Percentiles rank a stretch among this genome's conserved stretches.
These are phyloP conservation scores for Melanopsichium pennsylvanicum DNA, from an alignment of 1,284 basidiomycete genomes.

Conservation along the genomic window DNA sequence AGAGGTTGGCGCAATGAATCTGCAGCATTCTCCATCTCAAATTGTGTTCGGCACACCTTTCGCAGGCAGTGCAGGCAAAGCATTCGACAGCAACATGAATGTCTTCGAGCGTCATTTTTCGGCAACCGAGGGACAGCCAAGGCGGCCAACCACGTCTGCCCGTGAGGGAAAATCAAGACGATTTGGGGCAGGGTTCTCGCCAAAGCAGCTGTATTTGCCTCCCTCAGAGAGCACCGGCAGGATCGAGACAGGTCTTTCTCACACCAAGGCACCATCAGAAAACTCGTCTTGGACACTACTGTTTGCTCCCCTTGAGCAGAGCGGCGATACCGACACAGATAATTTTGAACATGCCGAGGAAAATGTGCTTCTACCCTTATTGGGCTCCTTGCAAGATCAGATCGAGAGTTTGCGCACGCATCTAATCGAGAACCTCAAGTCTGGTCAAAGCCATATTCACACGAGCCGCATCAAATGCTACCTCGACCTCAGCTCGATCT, in stretches of 20 bases:
- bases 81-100: no score
- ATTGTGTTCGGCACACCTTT: conserved; percentile 20
- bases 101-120: neutral
- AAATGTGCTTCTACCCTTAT: conserved; percentile 13
- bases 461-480: neutral
- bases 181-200: neutral
- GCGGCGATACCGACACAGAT: no score
- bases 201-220: neutral
- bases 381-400: conserved; percentile 5
- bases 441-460: neutral
- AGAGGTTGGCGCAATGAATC: neutral
- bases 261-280: neutral
- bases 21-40: neutral
- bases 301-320: conserved; percentile 1
- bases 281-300: conserved; percentile 17
- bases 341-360: neutral
- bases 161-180: no score
- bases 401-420: neutral
- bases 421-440: neutral
- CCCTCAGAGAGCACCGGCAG: neutral
- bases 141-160: no score
- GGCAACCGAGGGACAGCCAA: no score
- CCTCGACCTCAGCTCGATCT: conserved; percentile 22
- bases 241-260: conserved; percentile 3
- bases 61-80: no score